Conservation (phyloP, 2,329 filamentous ascomycete species). For the Monilinia laxa region DNA sequence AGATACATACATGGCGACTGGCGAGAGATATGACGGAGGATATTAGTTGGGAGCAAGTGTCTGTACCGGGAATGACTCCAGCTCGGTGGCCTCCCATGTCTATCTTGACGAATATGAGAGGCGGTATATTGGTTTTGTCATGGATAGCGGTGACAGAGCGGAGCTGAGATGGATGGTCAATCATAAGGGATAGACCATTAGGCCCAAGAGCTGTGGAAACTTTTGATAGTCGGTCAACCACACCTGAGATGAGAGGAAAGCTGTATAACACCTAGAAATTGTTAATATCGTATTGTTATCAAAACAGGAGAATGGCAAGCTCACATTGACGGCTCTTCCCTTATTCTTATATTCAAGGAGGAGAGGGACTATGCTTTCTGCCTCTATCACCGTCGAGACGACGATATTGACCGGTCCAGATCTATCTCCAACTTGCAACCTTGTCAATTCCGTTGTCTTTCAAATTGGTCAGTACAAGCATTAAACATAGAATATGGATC, state of each 20-base stretch:
- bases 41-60: constrained; percentile 49
- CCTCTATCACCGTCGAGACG: constrained; percentile 72
- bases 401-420: constrained; percentile 56
- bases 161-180: constrained; percentile 67
- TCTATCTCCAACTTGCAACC: constrained; percentile 64
- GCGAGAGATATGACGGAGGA: constrained; percentile 47
- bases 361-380: constrained; percentile 63
- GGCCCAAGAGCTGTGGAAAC: constrained; percentile 57
- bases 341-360: constrained; percentile 56
- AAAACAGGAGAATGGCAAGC: constrained; percentile 30
- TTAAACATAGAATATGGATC: constrained; percentile 8
- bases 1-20: constrained; percentile 41
- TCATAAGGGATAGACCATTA: constrained; percentile 60
- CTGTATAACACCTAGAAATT: constrained; percentile 52
- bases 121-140: constrained; percentile 46
- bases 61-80: constrained; percentile 57
- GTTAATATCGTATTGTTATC: constrained; percentile 15
- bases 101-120: constrained; percentile 68
- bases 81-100: constrained; percentile 73
- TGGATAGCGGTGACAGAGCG: constrained; percentile 48
- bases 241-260: constrained; percentile 64
- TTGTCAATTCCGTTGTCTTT: constrained; percentile 64
- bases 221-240: constrained; percentile 57
- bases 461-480: constrained; percentile 26
- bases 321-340: constrained; percentile 59